phyloP scores from a whole-genome alignment of 352 stramenopile species.

The Phytophthora nicotianae region DNA sequence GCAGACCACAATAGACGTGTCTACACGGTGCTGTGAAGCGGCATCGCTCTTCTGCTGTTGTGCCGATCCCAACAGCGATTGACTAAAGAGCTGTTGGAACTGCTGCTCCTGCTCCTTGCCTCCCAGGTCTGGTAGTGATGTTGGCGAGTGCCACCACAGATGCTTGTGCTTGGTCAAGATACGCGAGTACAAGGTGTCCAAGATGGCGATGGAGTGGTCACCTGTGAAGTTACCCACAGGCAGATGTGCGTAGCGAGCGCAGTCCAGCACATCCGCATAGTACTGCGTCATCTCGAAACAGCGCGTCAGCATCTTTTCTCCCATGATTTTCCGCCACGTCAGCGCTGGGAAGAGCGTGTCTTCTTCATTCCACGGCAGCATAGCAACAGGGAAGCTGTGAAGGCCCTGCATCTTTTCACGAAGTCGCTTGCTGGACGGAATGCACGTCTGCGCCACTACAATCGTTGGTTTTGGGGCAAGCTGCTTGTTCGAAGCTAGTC shows the following conservation, averaged over 20 bases:
- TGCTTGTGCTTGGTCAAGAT: conserved; percentile 94
- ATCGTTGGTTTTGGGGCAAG: conserved; percentile 75
- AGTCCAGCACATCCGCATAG: conserved; percentile 90
- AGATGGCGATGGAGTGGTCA: conserved; percentile 91
- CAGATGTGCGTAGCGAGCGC: conserved; percentile 91
- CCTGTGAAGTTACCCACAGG: conserved; percentile 95
- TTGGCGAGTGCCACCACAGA: conserved; percentile 95
- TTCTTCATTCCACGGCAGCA: conserved; percentile 84
- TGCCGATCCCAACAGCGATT: conserved; percentile 42
- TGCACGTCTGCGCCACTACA: conserved; percentile 84
- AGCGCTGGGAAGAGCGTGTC: conserved; percentile 89
- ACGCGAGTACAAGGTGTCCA: conserved; percentile 94
- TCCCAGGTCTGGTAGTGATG: conserved; percentile 91
- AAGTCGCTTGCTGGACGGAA: conserved; percentile 63
- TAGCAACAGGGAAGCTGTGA: conserved; percentile 93
- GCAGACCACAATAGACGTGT: conserved; percentile 81
- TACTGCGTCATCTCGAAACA: conserved; percentile 88
- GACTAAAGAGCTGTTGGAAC: conserved; percentile 69
- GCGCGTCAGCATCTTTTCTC: conserved; percentile 74
- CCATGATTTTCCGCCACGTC: conserved; percentile 93
- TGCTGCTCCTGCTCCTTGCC: conserved; percentile 88
- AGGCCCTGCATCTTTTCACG: conserved; percentile 87
- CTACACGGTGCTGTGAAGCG: conserved; percentile 39
- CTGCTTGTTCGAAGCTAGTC: conserved; percentile 86
- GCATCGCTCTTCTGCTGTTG: conserved; percentile 25